Base-by-base conservation (phyloP, 176 grass and related monocot genomes). In the Zizania latifolia region DNA sequence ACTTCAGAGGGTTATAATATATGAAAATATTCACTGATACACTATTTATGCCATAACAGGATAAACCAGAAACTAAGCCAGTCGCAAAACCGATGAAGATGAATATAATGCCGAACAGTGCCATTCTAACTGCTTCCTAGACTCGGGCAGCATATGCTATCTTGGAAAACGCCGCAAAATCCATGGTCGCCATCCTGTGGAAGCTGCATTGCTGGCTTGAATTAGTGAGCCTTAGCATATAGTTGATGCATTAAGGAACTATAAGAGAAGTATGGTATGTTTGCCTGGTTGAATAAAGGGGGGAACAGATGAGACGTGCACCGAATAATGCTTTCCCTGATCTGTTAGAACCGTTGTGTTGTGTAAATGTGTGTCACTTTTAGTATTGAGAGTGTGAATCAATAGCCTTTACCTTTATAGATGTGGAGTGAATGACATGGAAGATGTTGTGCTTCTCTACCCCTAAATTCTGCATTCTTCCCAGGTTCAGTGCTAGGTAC, bases 121-220 rank as follows among this genome's bases (percentile, higher is more conserved):
- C 73, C 23, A 82, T 87, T 24, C 71, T 35, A 12, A 77, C 79
- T 16, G 79, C 74, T 67, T 82, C 79, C 17, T 82, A 87, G 74
- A 53, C 38, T 2, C 0, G 0, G 4, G 14, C 9, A 0, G 0
- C n/a, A 3, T 55, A 5, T 63, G n/a, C n/a, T n/a, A n/a, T n/a
- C n/a, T n/a, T n/a, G n/a, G n/a, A n/a, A n/a, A n/a, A n/a, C n/a
- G n/a, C n/a, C n/a, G 12, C 7, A 19, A 22, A 35, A 78, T 72
- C 27, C 68, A 37, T 9, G 45, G 46, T 65, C 3, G 4, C 55
- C 0, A 2, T 10, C 55, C 2, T 76, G n/a, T n/a, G n/a, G n/a
- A n/a, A 48, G 15, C 2, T 58, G n/a, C 29, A 15, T 3, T 28
- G 15, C 24, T 50, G 39, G n/a, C 64, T 69, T 34, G 36, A 41